phyloP scores from a whole-genome alignment of 1,284 basidiomycete species.

The Cutaneotrichosporon sp. region DNA sequence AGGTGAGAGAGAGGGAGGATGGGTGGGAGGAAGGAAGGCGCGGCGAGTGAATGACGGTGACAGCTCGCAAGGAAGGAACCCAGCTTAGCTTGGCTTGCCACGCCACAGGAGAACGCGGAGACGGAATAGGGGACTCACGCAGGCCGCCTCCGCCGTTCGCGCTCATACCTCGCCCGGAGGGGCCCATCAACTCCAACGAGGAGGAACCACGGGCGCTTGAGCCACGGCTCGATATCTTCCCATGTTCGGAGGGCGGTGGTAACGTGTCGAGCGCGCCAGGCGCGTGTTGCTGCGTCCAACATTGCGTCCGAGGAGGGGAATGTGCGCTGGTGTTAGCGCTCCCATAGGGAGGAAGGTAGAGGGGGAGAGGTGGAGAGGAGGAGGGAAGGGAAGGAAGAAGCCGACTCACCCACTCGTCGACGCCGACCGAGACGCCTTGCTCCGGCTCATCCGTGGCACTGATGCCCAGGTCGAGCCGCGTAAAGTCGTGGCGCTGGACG shows the following conservation, averaged over 20 bases:
- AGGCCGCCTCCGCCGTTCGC: conserved; percentile 31
- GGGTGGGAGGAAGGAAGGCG: not conserved
- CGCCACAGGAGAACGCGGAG: not conserved
- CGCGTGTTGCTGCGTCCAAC: conserved; percentile 73
- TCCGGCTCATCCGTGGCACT: not conserved
- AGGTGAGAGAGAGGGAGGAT: not conserved
- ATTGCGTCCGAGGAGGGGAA: conserved; percentile 63
- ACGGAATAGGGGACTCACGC: conserved; percentile 1
- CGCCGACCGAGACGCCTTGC: not conserved
- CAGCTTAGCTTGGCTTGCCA: not conserved
- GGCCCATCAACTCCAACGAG: conserved; percentile 85
- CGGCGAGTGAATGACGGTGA: no score
- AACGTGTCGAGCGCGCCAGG: conserved; percentile 80
- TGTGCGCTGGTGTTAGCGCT: conserved; percentile 13
- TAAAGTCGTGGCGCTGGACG: conserved; percentile 56
- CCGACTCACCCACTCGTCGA: conserved; percentile 8
- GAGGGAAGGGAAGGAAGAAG: not conserved
- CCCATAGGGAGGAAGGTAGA: not conserved
- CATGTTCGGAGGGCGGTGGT: conserved; percentile 68
- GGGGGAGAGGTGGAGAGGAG: not conserved
- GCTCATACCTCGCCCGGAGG: conserved; percentile 56
- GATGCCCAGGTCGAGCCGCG: conserved; percentile 37
- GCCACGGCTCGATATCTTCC: conserved; percentile 65
- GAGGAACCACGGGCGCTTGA: conserved; percentile 87
- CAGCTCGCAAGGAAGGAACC: not conserved